Evolutionary conservation across 495 filamentous ascomycete genomes (phyloP).

Genomic region (Trichocladium antarcticum): DNA sequence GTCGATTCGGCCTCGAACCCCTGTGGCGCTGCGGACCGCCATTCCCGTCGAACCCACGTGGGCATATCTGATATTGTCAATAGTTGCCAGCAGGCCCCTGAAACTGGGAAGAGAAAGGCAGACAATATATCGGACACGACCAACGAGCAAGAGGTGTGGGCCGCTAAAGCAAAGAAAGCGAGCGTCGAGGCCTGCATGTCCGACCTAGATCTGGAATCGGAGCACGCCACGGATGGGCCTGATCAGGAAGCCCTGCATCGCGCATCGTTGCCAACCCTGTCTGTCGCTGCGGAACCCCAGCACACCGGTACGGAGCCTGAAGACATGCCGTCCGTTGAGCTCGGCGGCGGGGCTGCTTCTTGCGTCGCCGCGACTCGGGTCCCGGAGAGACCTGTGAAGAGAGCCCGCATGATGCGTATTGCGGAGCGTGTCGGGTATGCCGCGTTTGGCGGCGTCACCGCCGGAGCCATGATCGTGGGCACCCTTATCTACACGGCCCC

Average conservation of each 20-base stretch:
- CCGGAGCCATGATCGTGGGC: slow-evolving; percentile 30
- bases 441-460: slow-evolving; percentile 31
- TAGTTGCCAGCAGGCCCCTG: neutral
- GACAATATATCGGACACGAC: slow-evolving; percentile 26
- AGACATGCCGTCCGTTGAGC: no score
- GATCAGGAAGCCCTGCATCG: no score
- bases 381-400: slow-evolving; percentile 21
- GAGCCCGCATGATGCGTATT: slow-evolving; percentile 23
- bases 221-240: no score
- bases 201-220: no score
- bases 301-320: neutral
- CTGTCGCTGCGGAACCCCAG: neutral
- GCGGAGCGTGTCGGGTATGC: slow-evolving; percentile 31
- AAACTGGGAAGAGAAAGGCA: slow-evolving; percentile 23
- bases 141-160: slow-evolving; percentile 20
- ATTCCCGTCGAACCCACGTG: slow-evolving; percentile 16
- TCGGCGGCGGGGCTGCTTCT: no score
- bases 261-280: no score
- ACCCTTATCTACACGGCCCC: slow-evolving; percentile 35
- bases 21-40: neutral
- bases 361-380: no score
- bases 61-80: slow-evolving; percentile 27
- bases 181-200: no score
- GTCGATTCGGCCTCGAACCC: neutral
- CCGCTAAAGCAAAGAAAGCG: neutral